Conservation (phyloP, 331 rosid species). For the Telfairia occidentalis region DNA sequence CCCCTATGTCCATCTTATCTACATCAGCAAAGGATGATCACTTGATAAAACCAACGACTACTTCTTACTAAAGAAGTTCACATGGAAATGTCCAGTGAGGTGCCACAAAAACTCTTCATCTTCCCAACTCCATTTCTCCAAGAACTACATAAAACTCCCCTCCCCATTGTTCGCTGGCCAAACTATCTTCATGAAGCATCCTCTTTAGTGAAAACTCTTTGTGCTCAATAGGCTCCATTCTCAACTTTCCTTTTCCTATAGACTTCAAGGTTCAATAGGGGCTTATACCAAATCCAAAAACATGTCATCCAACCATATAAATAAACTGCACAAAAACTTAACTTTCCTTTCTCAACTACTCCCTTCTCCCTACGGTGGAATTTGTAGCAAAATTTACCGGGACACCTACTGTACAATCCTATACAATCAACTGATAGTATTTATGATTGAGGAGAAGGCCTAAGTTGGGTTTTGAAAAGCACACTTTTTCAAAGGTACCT, state of each 20-base stretch:
- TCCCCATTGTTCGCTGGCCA: not conserved
- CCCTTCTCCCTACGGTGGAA: not conserved
- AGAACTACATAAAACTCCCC: not conserved
- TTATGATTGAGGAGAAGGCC: too few relatives aligned
- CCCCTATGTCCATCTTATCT: not conserved
- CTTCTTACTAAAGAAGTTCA: not conserved
- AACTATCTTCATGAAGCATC: not conserved
- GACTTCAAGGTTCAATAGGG: not conserved
- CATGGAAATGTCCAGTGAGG: not conserved
- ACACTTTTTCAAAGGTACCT: too few relatives aligned
- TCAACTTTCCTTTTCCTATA: not conserved
- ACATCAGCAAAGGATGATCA: not conserved
- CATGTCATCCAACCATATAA: not conserved
- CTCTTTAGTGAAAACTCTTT: not conserved
- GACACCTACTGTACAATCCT: not conserved
- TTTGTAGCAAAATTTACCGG: not conserved
- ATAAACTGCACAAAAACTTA: not conserved
- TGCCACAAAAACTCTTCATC: not conserved
- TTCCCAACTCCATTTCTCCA: not conserved
- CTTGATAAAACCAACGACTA: not conserved
- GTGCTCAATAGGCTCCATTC: not conserved
- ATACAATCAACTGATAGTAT: too few relatives aligned
- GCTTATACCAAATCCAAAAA: not conserved
- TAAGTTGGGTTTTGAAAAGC: too few relatives aligned
- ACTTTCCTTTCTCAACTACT: not conserved